A percentile compares a stretch with the other conserved stretches of the same genome.
phyloP scores from a whole-genome alignment of 805 yeast genomes.

The Nematodospora valgi region DNA sequence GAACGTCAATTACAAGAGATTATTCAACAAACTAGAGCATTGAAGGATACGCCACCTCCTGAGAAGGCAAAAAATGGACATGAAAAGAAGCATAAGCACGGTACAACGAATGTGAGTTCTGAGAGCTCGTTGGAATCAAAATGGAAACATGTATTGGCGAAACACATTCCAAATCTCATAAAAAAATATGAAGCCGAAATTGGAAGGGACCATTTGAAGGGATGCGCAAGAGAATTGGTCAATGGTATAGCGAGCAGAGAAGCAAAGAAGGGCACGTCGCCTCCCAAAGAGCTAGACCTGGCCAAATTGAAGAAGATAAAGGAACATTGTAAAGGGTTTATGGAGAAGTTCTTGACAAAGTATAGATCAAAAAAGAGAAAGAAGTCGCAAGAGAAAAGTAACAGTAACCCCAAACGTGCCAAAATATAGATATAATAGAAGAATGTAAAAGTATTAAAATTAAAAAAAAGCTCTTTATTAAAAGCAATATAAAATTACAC shows the following conservation, averaged over 20 bases:
- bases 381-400: background rate
- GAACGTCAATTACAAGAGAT: slow-evolving; percentile 34
- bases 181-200: slow-evolving; percentile 62
- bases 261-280: slow-evolving; percentile 42
- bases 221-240: slow-evolving; percentile 77
- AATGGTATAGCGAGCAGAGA: slow-evolving; percentile 69
- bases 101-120: background rate
- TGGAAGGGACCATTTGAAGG: slow-evolving; percentile 70
- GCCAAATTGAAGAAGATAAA: slow-evolving; percentile 70
- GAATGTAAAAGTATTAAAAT: slow-evolving; percentile 2
- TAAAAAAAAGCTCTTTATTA: too few species aligned
- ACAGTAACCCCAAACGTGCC: background rate
- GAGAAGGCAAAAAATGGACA: background rate
- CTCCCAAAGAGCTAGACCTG: slow-evolving; percentile 56
- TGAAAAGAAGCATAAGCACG: slow-evolving; percentile 9
- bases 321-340: slow-evolving; percentile 56
- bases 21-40: slow-evolving; percentile 28
- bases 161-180: slow-evolving; percentile 73
- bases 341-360: slow-evolving; percentile 61
- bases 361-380: slow-evolving; percentile 37
- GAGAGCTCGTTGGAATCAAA: slow-evolving; percentile 17
- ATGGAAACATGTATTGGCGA: slow-evolving; percentile 59
- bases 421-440: background rate
- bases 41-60: slow-evolving; percentile 1
- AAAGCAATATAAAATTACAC: background rate